These are phyloP conservation scores for Mrakia blollopis DNA, from an alignment of 768 basidiomycete species.

Conservation along the genomic window DNA sequence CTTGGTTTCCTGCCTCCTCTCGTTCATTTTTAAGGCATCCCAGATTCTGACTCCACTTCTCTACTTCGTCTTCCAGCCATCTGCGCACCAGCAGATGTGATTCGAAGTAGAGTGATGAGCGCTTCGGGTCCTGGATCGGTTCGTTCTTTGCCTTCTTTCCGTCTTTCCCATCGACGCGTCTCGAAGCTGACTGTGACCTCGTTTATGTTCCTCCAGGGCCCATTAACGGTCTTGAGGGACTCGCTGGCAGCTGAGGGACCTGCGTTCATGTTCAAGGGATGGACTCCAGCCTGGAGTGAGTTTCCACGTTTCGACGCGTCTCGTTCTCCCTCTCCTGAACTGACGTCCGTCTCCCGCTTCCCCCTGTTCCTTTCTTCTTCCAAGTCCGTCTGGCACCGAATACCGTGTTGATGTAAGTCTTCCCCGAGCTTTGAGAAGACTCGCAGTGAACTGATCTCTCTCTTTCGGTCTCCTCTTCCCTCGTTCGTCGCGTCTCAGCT, in stretches of 20 bases:
- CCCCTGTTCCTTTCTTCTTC: not conserved
- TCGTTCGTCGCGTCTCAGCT: not conserved
- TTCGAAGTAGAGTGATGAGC: slow-evolving; percentile 86
- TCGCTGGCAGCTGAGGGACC: slow-evolving; percentile 70
- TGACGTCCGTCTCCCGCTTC: not conserved
- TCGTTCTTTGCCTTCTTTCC: slow-evolving; percentile 40
- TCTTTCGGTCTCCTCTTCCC: not conserved
- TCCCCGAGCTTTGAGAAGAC: slow-evolving; percentile 39
- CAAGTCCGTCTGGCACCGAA: slow-evolving; percentile 47
- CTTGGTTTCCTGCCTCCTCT: not conserved
- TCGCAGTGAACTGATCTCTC: not conserved
- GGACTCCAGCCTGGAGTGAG: slow-evolving; percentile 72
- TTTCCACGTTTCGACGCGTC: not conserved
- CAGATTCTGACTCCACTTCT: not conserved
- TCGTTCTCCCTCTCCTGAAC: not conserved
- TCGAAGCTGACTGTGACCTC: slow-evolving; percentile 39
- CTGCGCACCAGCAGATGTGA: slow-evolving; percentile 80
- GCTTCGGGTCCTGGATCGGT: slow-evolving; percentile 77
- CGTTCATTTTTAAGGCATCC: not conserved
- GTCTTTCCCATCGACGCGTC: not conserved
- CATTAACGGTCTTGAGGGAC: slow-evolving; percentile 61
- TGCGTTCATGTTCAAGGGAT: slow-evolving; percentile 90
- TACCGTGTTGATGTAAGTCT: slow-evolving; percentile 80
- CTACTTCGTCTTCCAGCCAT: slow-evolving; percentile 48
- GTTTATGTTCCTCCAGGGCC: slow-evolving; percentile 54